A percentile compares a stretch with the other conserved stretches of the same genome.
These are phyloP conservation scores for Metschnikowia kunwiensis DNA, from an alignment of 805 yeast species.

Conservation along the genomic window DNA sequence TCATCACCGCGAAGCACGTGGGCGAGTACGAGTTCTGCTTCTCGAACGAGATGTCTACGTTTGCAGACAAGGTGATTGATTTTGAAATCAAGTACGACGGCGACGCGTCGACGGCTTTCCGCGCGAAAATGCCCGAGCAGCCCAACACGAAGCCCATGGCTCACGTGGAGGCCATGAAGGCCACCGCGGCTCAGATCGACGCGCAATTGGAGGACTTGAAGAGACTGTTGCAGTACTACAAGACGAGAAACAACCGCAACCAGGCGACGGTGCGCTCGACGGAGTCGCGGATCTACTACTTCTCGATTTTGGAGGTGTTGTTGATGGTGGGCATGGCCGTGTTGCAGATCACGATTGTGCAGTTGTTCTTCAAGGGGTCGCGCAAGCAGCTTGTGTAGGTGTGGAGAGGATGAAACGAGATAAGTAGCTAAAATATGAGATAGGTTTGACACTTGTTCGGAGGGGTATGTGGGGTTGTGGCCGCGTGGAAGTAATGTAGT, in stretches of 20 bases:
- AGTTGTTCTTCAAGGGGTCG: conserved; percentile 67
- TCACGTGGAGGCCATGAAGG: conserved; percentile 51
- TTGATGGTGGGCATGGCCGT: conserved; percentile 74
- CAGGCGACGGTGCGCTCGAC: conserved; percentile 84
- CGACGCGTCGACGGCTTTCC: conserved; percentile 40
- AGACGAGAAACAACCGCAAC: conserved; percentile 86
- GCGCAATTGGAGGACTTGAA: conserved; percentile 54
- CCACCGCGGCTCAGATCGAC: conserved; percentile 57
- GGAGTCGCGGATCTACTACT: conserved; percentile 72
- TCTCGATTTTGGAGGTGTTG: conserved; percentile 66
- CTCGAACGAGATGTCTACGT: conserved; percentile 74
- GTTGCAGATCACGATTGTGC: conserved; percentile 65
- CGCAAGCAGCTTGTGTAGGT: conserved; percentile 59
- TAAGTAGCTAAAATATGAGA: too few relatives aligned
- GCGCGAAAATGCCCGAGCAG: conserved; percentile 58
- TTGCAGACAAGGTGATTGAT: conserved; percentile 79
- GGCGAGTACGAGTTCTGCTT: conserved; percentile 93
- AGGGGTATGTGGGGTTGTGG: too few relatives aligned
- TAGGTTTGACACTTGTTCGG: neutral
- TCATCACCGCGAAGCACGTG: conserved; percentile 55
- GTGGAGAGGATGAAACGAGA: too few relatives aligned
- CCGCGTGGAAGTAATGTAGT: too few relatives aligned
- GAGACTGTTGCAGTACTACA: conserved; percentile 72
- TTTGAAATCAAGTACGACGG: conserved; percentile 65
- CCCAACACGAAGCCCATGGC: conserved; percentile 50